These are phyloP conservation scores for Botrytis paeoniae DNA, from an alignment of 2,329 filamentous ascomycete genomes.

Conservation along the genomic window DNA sequence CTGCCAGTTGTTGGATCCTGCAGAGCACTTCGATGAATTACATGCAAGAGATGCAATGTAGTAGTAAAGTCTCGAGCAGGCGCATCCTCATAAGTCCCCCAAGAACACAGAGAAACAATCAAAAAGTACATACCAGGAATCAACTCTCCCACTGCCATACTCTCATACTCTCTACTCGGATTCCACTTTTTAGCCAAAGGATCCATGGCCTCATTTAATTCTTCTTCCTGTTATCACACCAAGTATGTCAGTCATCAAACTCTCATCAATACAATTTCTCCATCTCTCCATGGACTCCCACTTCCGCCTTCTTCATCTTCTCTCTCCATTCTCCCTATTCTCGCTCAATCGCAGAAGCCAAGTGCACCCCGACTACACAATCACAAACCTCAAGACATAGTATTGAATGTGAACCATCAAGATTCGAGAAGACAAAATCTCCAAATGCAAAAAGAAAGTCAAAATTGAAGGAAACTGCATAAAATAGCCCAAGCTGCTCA, in stretches of 20 bases:
- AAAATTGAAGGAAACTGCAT: fast-evolving
- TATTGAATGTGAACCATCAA: not conserved
- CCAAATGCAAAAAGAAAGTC: not conserved
- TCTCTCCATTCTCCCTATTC: not conserved
- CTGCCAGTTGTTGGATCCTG: not conserved
- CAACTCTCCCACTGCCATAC: not conserved
- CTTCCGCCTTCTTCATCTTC: not conserved
- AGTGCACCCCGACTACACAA: fast-evolving
- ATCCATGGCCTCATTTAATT: slow-evolving; percentile 42
- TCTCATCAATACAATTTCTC: not conserved
- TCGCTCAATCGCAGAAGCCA: not conserved
- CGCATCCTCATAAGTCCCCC: too few species aligned
- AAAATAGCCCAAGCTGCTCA: too few species aligned
- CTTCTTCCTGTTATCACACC: slow-evolving; percentile 33
- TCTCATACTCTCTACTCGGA: slow-evolving; percentile 44
- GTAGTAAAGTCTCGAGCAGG: too few species aligned
- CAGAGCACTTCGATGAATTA: fast-evolving
- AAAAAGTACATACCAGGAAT: not conserved
- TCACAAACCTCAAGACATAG: not conserved
- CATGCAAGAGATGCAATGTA: too few species aligned
- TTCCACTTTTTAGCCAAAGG: slow-evolving; percentile 42
- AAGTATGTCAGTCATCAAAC: not conserved
- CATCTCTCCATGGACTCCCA: not conserved
- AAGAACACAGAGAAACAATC: not conserved
- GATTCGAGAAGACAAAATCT: not conserved